These are phyloP conservation scores for Pseudoperonospora humuli DNA, from an alignment of 352 stramenopile species.

Conservation along the genomic window DNA sequence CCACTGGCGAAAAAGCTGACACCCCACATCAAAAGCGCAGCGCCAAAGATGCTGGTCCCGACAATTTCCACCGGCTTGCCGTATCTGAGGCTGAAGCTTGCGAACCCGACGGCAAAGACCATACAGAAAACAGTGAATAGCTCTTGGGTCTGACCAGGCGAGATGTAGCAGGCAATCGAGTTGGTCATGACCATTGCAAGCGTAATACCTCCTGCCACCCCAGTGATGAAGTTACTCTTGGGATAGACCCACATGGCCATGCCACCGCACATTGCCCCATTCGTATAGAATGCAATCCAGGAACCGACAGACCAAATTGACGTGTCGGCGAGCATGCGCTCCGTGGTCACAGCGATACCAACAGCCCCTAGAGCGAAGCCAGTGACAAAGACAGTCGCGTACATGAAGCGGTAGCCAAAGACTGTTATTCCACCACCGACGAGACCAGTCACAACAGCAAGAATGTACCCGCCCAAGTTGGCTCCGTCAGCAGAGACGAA, in stretches of 20 bases:
- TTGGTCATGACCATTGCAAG: conserved; percentile 27
- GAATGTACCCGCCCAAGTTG: conserved; percentile 17
- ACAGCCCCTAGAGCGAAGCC: conserved; percentile 25
- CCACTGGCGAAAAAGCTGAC: conserved; percentile 35
- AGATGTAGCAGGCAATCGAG: conserved; percentile 24
- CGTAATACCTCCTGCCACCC: conserved; percentile 22
- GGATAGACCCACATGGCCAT: conserved; percentile 27
- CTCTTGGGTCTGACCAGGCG: conserved; percentile 22
- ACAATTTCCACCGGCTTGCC: conserved; percentile 29
- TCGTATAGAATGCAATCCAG: conserved; percentile 30
- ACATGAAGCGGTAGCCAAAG: conserved; percentile 30
- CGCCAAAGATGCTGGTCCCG: conserved; percentile 26
- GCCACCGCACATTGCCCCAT: conserved; percentile 22
- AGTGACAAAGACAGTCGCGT: conserved; percentile 23
- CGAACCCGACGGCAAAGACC: conserved; percentile 23
- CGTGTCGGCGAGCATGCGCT: conserved; percentile 25
- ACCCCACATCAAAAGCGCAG: conserved; percentile 25
- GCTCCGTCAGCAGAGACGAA: conserved; percentile 22
- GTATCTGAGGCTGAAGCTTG: conserved; percentile 21
- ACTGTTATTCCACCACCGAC: conserved; percentile 20
- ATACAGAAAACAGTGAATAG: conserved; percentile 25
- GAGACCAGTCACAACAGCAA: conserved; percentile 25
- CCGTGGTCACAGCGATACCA: conserved; percentile 17
- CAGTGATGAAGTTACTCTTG: conserved; percentile 27
- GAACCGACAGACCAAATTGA: conserved; percentile 19